Evolutionary conservation across 495 filamentous ascomycete species (phyloP).

Genomic region (Neurospora sp.): DNA sequence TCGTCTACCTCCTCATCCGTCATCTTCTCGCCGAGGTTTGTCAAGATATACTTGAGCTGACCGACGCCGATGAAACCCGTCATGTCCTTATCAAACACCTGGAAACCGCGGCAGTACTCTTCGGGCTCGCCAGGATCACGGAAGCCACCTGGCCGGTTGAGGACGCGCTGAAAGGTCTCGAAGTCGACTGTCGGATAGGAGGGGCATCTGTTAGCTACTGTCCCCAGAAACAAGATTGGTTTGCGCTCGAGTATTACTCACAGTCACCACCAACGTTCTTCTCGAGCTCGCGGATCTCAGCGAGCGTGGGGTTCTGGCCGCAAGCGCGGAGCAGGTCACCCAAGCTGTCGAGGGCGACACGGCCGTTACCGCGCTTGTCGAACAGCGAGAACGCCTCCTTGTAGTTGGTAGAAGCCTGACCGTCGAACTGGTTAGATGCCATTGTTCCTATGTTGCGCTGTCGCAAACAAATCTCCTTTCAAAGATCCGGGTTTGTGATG

Average conservation of each 20-base stretch:
- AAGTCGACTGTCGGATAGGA: conserved; percentile 66
- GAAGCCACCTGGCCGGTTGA: conserved; percentile 96
- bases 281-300: conserved; percentile 86
- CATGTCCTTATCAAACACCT: conserved; percentile 99
- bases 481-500: neutral
- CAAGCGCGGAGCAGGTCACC: conserved; percentile 93
- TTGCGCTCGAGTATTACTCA: conserved; percentile 38
- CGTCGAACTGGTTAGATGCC: conserved; percentile 38
- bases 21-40: conserved; percentile 97
- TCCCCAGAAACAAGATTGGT: neutral
- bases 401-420: conserved; percentile 97
- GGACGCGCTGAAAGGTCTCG: conserved; percentile 87
- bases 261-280: conserved; percentile 80
- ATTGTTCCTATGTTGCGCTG: conserved; percentile 19
- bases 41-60: conserved; percentile 91
- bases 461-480: neutral
- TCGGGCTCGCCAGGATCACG: conserved; percentile 95
- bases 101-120: conserved; percentile 95
- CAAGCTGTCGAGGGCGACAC: conserved; percentile 73
- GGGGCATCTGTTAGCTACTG: neutral
- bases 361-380: conserved; percentile 93
- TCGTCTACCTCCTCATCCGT: conserved; percentile 97
- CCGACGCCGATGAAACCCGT: conserved; percentile 96
- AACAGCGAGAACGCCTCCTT: conserved; percentile 99
- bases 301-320: conserved; percentile 91